Percentiles rank a stretch among this genome's conserved stretches.
Conservation (phyloP, 2,329 filamentous ascomycete species). For the Beauveria sp. region DNA sequence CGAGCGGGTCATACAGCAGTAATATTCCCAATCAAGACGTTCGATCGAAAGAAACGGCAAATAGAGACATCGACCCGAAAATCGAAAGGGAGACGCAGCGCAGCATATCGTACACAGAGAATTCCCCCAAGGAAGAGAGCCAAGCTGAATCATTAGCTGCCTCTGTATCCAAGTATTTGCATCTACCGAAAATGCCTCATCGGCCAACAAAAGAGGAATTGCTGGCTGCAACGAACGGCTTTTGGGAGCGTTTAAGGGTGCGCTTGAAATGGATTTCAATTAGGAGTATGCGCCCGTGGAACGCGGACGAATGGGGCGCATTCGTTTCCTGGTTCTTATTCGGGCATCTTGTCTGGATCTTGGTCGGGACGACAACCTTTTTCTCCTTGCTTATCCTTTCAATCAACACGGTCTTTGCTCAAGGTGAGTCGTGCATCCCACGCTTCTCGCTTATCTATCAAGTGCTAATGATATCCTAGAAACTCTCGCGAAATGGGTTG, state of each 20-base stretch:
- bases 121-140: constrained; percentile 12
- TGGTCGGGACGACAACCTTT: constrained; percentile 96
- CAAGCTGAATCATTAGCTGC: constrained; percentile 37
- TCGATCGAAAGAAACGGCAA: not conserved
- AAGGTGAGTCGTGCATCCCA: constrained; percentile 50
- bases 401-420: constrained; percentile 93
- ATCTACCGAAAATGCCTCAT: constrained; percentile 66
- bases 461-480: constrained; percentile 42
- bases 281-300: constrained; percentile 86
- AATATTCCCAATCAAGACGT: not conserved
- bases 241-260: constrained; percentile 82
- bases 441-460: not conserved
- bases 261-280: constrained; percentile 98
- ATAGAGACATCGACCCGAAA: not conserved
- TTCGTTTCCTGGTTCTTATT: constrained; percentile 91
- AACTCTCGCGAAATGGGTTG: constrained; percentile 85
- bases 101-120: not conserved
- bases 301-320: constrained; percentile 90
- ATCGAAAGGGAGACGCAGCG: not conserved
- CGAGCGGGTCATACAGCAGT: not conserved
- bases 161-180: constrained; percentile 52
- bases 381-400: constrained; percentile 84
- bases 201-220: constrained; percentile 90
- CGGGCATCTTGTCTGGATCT: constrained; percentile 88
- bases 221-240: constrained; percentile 81